Percentiles rank a stretch among this genome's conserved stretches.
These are phyloP conservation scores for Aspergillus nidulans DNA, from an alignment of 495 filamentous ascomycete genomes.

Conservation along the genomic window DNA sequence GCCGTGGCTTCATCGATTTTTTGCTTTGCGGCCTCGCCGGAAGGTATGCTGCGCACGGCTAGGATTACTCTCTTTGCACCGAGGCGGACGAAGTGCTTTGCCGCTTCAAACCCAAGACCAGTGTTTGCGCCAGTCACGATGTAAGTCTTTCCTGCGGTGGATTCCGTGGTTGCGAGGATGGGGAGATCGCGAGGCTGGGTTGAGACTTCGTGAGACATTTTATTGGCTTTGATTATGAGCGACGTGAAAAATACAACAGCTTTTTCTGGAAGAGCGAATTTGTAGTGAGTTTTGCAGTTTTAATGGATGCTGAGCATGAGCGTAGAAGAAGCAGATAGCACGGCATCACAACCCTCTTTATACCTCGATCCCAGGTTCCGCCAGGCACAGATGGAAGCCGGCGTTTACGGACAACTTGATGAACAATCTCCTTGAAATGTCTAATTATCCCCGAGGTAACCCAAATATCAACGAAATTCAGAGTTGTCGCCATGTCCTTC, in stretches of 20 bases:
- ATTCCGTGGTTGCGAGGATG: background rate
- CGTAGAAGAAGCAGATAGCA: background rate
- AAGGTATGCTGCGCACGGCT: background rate
- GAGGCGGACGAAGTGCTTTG: slow-evolving; percentile 9
- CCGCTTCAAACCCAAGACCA: slow-evolving; percentile 9
- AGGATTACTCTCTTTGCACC: slow-evolving; percentile 12
- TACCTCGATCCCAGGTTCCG: background rate
- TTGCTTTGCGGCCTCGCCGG: background rate
- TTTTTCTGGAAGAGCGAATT: too few relatives aligned
- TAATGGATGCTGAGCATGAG: background rate
- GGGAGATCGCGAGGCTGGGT: slow-evolving; percentile 1
- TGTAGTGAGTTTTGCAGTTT: background rate
- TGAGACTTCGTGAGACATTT: background rate
- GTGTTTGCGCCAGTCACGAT: slow-evolving; percentile 10
- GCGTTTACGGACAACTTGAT: background rate
- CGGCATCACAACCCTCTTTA: background rate
- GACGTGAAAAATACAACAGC: background rate
- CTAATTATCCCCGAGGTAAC: background rate
- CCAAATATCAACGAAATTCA: background rate
- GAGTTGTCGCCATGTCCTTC: background rate
- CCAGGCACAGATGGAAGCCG: background rate
- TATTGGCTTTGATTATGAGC: background rate
- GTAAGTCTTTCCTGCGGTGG: background rate
- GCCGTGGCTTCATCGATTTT: slow-evolving; percentile 6
- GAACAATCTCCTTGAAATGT: background rate